phyloP scores from a whole-genome alignment of 2,329 filamentous ascomycete species.

The Aspergillus brasiliensis region DNA sequence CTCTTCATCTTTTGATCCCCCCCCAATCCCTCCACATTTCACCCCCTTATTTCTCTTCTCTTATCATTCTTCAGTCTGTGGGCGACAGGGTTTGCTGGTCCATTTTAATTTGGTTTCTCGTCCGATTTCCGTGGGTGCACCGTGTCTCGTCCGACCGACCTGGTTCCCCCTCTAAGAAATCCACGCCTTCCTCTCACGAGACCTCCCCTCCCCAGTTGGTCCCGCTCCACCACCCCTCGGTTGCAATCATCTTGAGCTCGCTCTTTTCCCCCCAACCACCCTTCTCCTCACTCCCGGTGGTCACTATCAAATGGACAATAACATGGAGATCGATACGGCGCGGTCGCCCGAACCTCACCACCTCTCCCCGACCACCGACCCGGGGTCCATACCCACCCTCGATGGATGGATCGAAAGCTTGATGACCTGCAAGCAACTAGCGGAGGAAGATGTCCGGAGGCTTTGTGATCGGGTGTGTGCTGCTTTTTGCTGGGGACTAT shows the following conservation, averaged over 20 bases:
- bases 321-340: constrained; percentile 93
- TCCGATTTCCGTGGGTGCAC: constrained; percentile 5
- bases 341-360: constrained; percentile 78
- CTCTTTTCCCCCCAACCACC: constrained; percentile 1
- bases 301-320: constrained; percentile 75
- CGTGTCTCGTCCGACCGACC: constrained; percentile 10
- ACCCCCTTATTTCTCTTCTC: not conserved
- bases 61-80: constrained; percentile 7
- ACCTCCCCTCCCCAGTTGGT: constrained; percentile 30
- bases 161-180: constrained; percentile 12
- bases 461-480: constrained; percentile 90
- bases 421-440: constrained; percentile 98
- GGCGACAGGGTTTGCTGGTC: constrained; percentile 2
- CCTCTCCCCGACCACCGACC: constrained; percentile 75
- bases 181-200: constrained; percentile 36
- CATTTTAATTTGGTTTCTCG: constrained; percentile 8
- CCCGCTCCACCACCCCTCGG: constrained; percentile 24
- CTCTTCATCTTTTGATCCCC: constrained; percentile 2
- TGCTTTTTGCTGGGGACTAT: constrained; percentile 12
- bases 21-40: constrained; percentile 2
- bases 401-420: constrained; percentile 98
- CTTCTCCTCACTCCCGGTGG: constrained; percentile 7
- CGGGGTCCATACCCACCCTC: constrained; percentile 85
- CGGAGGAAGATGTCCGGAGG: constrained; percentile 90
- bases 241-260: constrained; percentile 18